Percentiles rank a stretch among this genome's conserved stretches.
phyloP scores from a whole-genome alignment of 352 stramenopile species.

The Phytophthora citrophthora region DNA sequence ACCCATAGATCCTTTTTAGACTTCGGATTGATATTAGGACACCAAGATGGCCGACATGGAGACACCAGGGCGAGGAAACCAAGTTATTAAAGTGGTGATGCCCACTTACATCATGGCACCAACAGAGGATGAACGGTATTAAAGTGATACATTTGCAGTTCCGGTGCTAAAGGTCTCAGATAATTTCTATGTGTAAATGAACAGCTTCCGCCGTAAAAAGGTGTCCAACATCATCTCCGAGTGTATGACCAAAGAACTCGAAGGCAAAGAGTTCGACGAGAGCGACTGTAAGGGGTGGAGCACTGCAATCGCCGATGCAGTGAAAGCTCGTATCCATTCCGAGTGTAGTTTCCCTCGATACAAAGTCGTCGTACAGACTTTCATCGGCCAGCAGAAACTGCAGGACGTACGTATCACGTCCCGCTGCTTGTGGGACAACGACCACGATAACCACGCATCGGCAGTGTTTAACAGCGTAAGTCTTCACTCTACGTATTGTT shows the following conservation, averaged over 20 bases:
- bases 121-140: slow-evolving; percentile 77
- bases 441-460: slow-evolving; percentile 94
- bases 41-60: slow-evolving; percentile 64
- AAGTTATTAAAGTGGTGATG: slow-evolving; percentile 85
- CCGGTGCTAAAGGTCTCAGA: not conserved
- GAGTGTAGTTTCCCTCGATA: slow-evolving; percentile 89
- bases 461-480: slow-evolving; percentile 88
- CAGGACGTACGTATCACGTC: slow-evolving; percentile 94
- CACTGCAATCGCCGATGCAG: slow-evolving; percentile 65
- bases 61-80: slow-evolving; percentile 42
- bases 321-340: slow-evolving; percentile 64
- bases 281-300: slow-evolving; percentile 73
- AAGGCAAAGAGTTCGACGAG: slow-evolving; percentile 81
- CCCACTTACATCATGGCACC: slow-evolving; percentile 87
- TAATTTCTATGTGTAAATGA: too few species aligned
- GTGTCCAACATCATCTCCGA: slow-evolving; percentile 78
- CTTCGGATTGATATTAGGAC: not conserved
- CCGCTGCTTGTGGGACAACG: slow-evolving; percentile 94
- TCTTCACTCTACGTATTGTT: not conserved
- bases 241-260: slow-evolving; percentile 68
- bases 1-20: slow-evolving; percentile 21
- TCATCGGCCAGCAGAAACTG: slow-evolving; percentile 93
- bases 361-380: slow-evolving; percentile 95
- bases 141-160: not conserved
- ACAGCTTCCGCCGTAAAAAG: slow-evolving; percentile 77